Conservation (phyloP, 1,284 basidiomycete species). For the Flammula alnicola region DNA sequence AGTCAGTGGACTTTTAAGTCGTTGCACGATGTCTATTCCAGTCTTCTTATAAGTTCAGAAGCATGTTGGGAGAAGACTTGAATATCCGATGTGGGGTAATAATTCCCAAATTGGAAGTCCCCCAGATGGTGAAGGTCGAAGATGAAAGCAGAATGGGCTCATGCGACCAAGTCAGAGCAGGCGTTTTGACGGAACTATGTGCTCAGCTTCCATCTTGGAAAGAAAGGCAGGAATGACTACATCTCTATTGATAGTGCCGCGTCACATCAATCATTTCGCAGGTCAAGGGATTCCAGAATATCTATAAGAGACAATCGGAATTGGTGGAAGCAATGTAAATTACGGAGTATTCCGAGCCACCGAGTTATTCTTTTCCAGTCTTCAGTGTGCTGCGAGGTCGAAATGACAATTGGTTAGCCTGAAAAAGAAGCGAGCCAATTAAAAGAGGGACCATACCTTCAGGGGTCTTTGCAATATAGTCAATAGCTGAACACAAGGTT, state of each 20-base stretch:
- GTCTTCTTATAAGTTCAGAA: conserved; percentile 29
- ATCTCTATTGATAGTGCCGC: conserved; percentile 30
- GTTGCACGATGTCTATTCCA: no score
- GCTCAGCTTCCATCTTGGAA: conserved; percentile 30
- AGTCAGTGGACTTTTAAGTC: no score
- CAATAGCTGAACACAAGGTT: conserved; percentile 71
- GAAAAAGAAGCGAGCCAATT: conserved; percentile 28
- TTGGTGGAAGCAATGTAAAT: conserved; percentile 36
- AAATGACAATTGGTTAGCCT: conserved; percentile 27
- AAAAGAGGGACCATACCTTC: conserved; percentile 63
- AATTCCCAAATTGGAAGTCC: conserved; percentile 33
- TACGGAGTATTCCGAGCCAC: conserved; percentile 37
- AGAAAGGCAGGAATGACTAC: conserved; percentile 23
- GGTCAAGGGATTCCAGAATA: conserved; percentile 30
- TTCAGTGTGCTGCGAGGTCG: conserved; percentile 37
- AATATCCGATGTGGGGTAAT: conserved; percentile 25
- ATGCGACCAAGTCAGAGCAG: conserved; percentile 24
- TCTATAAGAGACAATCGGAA: conserved; percentile 30
- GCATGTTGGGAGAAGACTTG: conserved; percentile 19
- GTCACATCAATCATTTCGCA: conserved; percentile 27
- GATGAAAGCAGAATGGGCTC: conserved; percentile 19
- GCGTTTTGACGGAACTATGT: conserved; percentile 21
- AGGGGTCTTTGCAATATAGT: conserved; percentile 96
- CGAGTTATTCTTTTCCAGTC: conserved; percentile 23
- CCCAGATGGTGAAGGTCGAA: conserved; percentile 22